Base-by-base conservation (phyloP, 2,329 filamentous ascomycete species). In the Ascocoryne sarcoides region DNA sequence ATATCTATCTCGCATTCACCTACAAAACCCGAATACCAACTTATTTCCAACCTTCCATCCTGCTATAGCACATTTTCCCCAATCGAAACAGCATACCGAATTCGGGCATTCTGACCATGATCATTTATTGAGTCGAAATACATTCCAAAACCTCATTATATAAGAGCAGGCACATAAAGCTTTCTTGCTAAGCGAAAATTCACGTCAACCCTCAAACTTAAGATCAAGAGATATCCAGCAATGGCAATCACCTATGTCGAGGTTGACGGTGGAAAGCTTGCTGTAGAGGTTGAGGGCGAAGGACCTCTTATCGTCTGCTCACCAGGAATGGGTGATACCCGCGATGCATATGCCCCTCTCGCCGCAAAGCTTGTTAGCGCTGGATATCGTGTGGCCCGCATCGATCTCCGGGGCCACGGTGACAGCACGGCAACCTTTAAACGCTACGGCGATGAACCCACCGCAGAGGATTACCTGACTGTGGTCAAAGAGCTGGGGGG, bases 391-490 rank as follows among this genome's bases (percentile, higher is more conserved):
- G 39, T 41, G 7, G 39, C 39, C 2, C 26, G 39, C 17, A 5
- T 32, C 23, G 39, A 41, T 36, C 39, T 41, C 16, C 39, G 39
- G n/a, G 39, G 39, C 26, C 39, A 41, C n/a, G 39, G 39, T n/a
- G 39, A 41, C n/a, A 41, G 39, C 19, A 41, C 23, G 4, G n/a
- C 26, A 1, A 14, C 8, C 14, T 41, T 41, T 28, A 41, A 36
- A 3, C 32, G 21, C 17, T 41, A 41, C 26, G 39, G 39, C 10
- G 39, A 41, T 19, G 39, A 41, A 18, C 29, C 32, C 5, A 26
- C 28, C 4, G 39, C 39, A 31, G 39, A 41, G 14, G 39, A 41
- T n/a, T 41, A 21, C 32, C 23, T 41, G 4, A 18, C 32, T 10
- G 32, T 41, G 12, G 32, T 41, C 9, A 32, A 21, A 5, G 39